Evolutionary conservation across 176 grass and related monocot genomes (phyloP).

Genomic region (Luzula sylvatica): DNA sequence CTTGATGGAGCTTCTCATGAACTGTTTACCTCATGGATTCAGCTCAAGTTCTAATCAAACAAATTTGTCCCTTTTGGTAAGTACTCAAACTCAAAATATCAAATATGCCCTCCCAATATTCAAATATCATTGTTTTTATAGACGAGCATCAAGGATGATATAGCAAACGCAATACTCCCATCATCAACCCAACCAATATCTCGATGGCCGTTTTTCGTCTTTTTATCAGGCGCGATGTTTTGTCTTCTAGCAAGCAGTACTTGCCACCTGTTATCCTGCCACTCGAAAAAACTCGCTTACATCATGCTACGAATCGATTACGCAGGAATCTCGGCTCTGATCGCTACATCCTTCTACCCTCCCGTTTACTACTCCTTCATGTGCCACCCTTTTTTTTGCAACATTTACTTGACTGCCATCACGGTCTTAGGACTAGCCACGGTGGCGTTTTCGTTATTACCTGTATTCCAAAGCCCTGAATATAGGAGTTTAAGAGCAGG

Average conservation of each 20-base stretch:
- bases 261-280: conserved; percentile 83
- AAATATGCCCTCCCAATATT: not conserved
- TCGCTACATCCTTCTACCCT: conserved; percentile 82
- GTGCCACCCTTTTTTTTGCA: conserved; percentile 86
- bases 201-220: conserved; percentile 71
- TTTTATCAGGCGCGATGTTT: conserved; percentile 68
- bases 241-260: conserved; percentile 86
- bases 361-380: conserved; percentile 88
- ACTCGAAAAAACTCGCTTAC: conserved; percentile 60
- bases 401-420: conserved; percentile 70
- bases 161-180: conserved; percentile 52
- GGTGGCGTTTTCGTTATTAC: conserved; percentile 55
- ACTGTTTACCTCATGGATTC: conserved; percentile 56
- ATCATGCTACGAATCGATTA: conserved; percentile 88
- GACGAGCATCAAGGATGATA: conserved; percentile 61
- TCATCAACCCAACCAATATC: conserved; percentile 46
- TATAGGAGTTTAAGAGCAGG: conserved; percentile 55
- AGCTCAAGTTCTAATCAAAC: conserved; percentile 44
- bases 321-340: conserved; percentile 79
- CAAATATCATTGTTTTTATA: conserved; percentile 23
- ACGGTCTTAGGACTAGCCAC: conserved; percentile 62
- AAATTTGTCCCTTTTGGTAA: conserved; percentile 45
- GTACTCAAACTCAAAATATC: conserved; percentile 6
- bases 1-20: conserved; percentile 58
- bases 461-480: conserved; percentile 69